A percentile compares a stretch with the other conserved stretches of the same genome.
phyloP scores from a whole-genome alignment of 805 yeast species.

The Wickerhamomyces ciferrii region DNA sequence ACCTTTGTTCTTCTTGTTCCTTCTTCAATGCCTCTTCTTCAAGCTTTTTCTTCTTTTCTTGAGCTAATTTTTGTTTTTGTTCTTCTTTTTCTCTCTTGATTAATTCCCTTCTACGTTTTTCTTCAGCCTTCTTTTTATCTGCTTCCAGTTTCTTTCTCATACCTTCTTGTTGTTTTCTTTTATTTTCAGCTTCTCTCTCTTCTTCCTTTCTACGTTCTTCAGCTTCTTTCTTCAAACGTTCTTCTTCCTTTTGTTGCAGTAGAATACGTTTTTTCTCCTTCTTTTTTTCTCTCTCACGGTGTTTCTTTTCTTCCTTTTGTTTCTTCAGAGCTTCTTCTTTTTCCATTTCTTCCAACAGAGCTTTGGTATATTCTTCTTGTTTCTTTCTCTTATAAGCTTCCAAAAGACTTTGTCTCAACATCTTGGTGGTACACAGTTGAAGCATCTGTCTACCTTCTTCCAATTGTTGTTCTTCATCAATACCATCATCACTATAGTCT shows the following conservation, averaged over 20 bases:
- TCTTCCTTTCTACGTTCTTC: conserved; percentile 33
- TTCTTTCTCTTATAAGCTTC: conserved; percentile 75
- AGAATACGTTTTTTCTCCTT: conserved; percentile 63
- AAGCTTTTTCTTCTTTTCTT: conserved; percentile 27
- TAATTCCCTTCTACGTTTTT: conserved; percentile 21
- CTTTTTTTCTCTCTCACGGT: conserved; percentile 51
- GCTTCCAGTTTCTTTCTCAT: conserved; percentile 31
- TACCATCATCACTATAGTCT: conserved; percentile 27
- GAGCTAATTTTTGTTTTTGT: conserved; percentile 23
- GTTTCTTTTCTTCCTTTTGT: conserved; percentile 62
- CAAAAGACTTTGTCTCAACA: conserved; percentile 68
- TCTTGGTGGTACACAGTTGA: conserved; percentile 72
- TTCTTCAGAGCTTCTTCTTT: conserved; percentile 61
- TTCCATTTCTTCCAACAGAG: conserved; percentile 62
- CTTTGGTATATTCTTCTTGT: conserved; percentile 67
- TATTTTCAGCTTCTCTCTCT: conserved; percentile 29
- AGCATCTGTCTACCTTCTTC: conserved; percentile 78
- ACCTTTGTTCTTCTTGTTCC: conserved; percentile 2
- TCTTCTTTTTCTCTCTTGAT: conserved; percentile 17
- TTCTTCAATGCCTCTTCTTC: conserved; percentile 19
- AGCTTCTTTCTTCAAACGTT: conserved; percentile 37
- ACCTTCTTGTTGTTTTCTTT: conserved; percentile 39
- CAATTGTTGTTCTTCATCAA: conserved; percentile 60
- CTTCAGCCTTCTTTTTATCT: conserved; percentile 33
- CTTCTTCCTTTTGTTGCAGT: conserved; percentile 52